Conservation (phyloP, 2,329 filamentous ascomycete species). For the Sporothrix euskadiensis region DNA sequence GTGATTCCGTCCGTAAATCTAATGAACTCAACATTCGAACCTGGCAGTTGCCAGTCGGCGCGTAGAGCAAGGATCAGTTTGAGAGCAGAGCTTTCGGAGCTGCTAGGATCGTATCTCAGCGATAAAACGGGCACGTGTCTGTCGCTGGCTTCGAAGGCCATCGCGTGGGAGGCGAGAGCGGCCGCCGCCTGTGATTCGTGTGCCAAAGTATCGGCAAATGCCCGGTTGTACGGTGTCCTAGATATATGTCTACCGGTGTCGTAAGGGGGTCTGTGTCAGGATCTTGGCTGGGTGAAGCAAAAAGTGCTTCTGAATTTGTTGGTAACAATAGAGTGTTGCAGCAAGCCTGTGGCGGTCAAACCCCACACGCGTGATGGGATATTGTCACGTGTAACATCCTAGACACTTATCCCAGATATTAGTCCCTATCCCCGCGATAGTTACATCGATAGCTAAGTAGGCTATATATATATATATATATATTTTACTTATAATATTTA, state of each 20-base stretch:
- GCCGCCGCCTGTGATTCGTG: background rate
- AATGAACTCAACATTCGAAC: conserved; percentile 65
- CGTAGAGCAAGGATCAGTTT: conserved; percentile 75
- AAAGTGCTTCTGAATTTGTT: no score
- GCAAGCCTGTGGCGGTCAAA: no score
- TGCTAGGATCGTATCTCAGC: conserved; percentile 72
- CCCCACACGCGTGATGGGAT: no score
- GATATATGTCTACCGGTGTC: background rate
- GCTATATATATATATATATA: no score
- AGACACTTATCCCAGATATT: no score
- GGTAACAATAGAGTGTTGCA: no score
- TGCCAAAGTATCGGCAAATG: background rate
- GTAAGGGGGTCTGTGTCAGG: background rate
- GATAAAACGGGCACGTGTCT: conserved; percentile 60
- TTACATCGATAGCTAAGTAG: no score
- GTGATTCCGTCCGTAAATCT: conserved; percentile 98
- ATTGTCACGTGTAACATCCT: no score
- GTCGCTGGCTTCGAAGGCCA: conserved; percentile 7
- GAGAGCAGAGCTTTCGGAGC: conserved; percentile 76
- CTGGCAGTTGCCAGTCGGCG: conserved; percentile 70
- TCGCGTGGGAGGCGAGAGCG: background rate
- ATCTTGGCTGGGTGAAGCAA: background rate
- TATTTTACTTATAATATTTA: no score
- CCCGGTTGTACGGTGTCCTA: background rate
- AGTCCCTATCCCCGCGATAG: no score